phyloP scores from a whole-genome alignment of 2,329 filamentous ascomycete species.

The Pseudopyricularia cyperi region DNA sequence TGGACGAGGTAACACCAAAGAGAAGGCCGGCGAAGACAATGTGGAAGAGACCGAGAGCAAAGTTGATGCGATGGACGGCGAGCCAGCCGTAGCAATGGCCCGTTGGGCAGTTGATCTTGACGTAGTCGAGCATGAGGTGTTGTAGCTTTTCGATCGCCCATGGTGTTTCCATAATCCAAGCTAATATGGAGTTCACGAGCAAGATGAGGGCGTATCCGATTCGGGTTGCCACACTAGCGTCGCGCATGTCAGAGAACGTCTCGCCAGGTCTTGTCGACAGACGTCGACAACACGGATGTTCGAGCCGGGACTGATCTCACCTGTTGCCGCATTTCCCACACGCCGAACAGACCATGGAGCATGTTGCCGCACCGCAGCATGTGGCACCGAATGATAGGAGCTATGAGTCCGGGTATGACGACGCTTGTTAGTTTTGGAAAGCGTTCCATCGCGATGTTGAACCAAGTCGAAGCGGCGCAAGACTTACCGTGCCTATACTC shows the following conservation, averaged over 20 bases:
- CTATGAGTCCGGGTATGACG: slow-evolving; percentile 25
- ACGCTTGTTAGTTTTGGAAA: background rate
- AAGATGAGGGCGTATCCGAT: slow-evolving; percentile 93
- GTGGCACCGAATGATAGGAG: slow-evolving; percentile 68
- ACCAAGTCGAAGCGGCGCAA: background rate
- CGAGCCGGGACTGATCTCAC: slow-evolving; percentile 27
- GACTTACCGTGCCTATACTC: slow-evolving; percentile 68
- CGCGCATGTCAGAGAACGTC: slow-evolving; percentile 7
- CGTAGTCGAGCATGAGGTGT: slow-evolving; percentile 84
- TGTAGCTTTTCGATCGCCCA: slow-evolving; percentile 97
- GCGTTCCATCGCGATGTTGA: background rate
- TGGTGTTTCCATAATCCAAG: slow-evolving; percentile 98
- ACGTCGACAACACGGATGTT: background rate
- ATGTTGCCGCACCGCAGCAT: slow-evolving; percentile 93
- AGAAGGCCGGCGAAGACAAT: slow-evolving; percentile 73
- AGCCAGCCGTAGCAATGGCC: slow-evolving; percentile 92
- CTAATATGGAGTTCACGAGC: slow-evolving; percentile 88
- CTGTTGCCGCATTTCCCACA: slow-evolving; percentile 97
- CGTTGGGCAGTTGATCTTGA: slow-evolving; percentile 85
- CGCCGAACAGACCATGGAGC: slow-evolving; percentile 86
- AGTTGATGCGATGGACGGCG: slow-evolving; percentile 95
- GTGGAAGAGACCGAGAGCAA: slow-evolving; percentile 90
- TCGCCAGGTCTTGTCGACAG: slow-evolving; percentile 3
- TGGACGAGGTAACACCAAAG: slow-evolving; percentile 75
- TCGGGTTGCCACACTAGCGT: slow-evolving; percentile 74